Percentiles rank a stretch among this genome's conserved stretches.
phyloP scores from a whole-genome alignment of 352 stramenopile species.

The Globisporangium spinosum region DNA sequence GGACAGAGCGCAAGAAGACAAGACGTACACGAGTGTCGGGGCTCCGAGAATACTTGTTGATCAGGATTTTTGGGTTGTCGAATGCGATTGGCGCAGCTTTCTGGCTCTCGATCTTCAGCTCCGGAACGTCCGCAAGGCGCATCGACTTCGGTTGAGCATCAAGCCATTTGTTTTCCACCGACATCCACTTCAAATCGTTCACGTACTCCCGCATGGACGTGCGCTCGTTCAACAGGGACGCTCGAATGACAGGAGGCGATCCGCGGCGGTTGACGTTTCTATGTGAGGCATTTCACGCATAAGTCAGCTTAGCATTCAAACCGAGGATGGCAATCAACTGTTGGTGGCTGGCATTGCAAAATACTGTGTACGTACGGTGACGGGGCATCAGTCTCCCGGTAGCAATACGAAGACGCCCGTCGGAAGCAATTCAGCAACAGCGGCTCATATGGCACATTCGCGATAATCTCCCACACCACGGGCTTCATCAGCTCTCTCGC shows the following conservation, averaged over 20 bases:
- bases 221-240: slow-evolving; percentile 76
- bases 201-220: slow-evolving; percentile 87
- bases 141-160: slow-evolving; percentile 38
- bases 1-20: not conserved
- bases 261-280: slow-evolving; percentile 87
- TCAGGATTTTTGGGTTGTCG: slow-evolving; percentile 62
- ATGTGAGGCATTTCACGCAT: not conserved
- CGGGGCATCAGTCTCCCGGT: slow-evolving; percentile 82
- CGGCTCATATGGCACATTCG: slow-evolving; percentile 69
- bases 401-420: slow-evolving; percentile 80
- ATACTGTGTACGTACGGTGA: slow-evolving; percentile 54
- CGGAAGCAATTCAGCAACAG: slow-evolving; percentile 82
- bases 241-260: slow-evolving; percentile 77
- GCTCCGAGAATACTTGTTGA: slow-evolving; percentile 56
- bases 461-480: slow-evolving; percentile 77
- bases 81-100: slow-evolving; percentile 49
- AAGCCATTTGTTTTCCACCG: slow-evolving; percentile 68
- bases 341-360: not conserved
- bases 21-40: slow-evolving; percentile 58
- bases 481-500: slow-evolving; percentile 82
- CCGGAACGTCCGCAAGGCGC: slow-evolving; percentile 42
- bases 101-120: slow-evolving; percentile 55
- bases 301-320: not conserved
- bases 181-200: slow-evolving; percentile 76
- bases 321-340: not conserved